A percentile compares a stretch with the other conserved stretches of the same genome.
These are phyloP conservation scores for Ogataea hybrid DNA, from an alignment of 1,139 yeast species.

Conservation along the genomic window DNA sequence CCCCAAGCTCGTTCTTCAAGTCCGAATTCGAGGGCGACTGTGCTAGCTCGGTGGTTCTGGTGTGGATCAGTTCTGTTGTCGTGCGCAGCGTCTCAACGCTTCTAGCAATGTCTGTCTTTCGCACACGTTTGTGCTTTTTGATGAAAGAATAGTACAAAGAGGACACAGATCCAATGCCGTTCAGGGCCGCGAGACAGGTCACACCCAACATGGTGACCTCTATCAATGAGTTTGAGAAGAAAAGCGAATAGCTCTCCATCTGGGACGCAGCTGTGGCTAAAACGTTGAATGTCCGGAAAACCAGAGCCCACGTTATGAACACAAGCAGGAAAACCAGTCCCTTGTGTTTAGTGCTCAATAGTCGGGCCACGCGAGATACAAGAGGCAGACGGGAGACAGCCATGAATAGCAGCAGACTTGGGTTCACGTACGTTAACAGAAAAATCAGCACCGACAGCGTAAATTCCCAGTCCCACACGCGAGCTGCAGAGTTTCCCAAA, in stretches of 20 bases:
- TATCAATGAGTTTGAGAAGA: conserved; percentile 33
- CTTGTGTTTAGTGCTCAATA: conserved; percentile 2
- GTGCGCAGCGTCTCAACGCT: conserved; percentile 41
- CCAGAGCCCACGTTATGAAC: conserved; percentile 18
- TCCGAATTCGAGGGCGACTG: conserved; percentile 26
- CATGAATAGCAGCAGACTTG: conserved; percentile 19
- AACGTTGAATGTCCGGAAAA: conserved; percentile 14
- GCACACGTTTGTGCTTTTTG: conserved; percentile 22
- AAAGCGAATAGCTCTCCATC: conserved; percentile 9
- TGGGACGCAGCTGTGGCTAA: conserved; percentile 3
- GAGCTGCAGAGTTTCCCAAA: conserved; percentile 19
- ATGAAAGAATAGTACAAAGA: conserved; percentile 34
- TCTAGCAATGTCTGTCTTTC: conserved; percentile 31
- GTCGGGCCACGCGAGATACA: conserved; percentile 2
- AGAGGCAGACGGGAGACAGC: conserved; percentile 12
- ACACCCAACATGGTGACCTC: conserved; percentile 51
- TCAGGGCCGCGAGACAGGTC: conserved; percentile 46
- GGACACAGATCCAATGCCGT: conserved; percentile 52
- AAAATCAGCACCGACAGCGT: conserved; percentile 24
- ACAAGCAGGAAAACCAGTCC: conserved; percentile 9
- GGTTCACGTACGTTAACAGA: conserved; percentile 27
- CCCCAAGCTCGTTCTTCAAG: conserved; percentile 39
- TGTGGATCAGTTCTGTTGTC: conserved; percentile 37
- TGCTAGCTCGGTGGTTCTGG: conserved; percentile 37
- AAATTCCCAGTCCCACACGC: conserved; percentile 27